phyloP scores from a whole-genome alignment of 192 early-diverging fungal species.

The Fimicolochytrium jonesii region DNA sequence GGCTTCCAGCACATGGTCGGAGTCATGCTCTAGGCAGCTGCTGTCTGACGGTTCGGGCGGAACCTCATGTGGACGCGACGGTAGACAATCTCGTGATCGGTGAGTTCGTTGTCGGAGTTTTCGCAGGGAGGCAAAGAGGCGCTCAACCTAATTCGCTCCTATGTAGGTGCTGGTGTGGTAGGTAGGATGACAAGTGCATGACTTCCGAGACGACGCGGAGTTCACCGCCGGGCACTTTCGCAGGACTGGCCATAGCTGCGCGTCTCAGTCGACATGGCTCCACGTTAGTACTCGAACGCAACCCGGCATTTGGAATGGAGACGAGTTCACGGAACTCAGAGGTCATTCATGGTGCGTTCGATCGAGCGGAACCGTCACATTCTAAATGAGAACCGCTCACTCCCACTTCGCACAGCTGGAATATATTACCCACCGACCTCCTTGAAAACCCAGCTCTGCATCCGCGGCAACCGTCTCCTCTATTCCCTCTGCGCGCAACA shows the following conservation, averaged over 20 bases:
- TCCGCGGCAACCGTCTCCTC: slow-evolving; percentile 66
- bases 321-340: slow-evolving; percentile 84
- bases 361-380: neutral
- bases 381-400: no score
- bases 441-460: slow-evolving; percentile 72
- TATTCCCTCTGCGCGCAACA: slow-evolving; percentile 57
- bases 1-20: no score
- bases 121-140: neutral
- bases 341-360: slow-evolving; percentile 66
- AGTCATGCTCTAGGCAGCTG: no score
- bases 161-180: neutral
- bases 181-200: neutral
- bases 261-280: slow-evolving; percentile 48
- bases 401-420: slow-evolving; percentile 37
- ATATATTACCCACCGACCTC: slow-evolving; percentile 74
- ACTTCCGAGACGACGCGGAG: neutral
- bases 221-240: slow-evolving; percentile 4
- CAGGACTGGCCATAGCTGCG: slow-evolving; percentile 74
- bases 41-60: no score
- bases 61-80: no score
- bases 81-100: neutral
- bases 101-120: neutral
- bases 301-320: slow-evolving; percentile 59
- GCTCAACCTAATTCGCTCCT: neutral
- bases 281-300: slow-evolving; percentile 66